A percentile compares a stretch with the other conserved stretches of the same genome.
These are phyloP conservation scores for Spinacia oleracea DNA, from an alignment of 179 eudicot genomes.

Conservation along the genomic window DNA sequence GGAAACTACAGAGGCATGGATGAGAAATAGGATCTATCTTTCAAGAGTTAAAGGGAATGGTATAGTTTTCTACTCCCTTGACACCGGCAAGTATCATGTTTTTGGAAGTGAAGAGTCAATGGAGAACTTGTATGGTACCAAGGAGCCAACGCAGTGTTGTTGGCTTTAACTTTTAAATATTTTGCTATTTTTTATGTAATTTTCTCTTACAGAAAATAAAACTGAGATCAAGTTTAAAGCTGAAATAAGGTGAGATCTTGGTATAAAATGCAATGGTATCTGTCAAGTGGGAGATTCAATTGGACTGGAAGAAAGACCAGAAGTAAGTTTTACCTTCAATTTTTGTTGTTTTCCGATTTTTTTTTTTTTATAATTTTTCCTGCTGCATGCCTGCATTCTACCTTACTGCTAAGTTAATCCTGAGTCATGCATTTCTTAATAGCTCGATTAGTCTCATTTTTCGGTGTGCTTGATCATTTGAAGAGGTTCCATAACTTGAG, in stretches of 20 bases:
- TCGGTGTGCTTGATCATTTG: neutral
- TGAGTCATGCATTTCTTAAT: too few relatives aligned
- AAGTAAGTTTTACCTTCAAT: neutral
- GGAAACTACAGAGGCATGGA: neutral
- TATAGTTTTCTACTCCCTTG: neutral
- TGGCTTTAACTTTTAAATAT: slow-evolving; percentile 13
- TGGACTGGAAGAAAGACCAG: neutral
- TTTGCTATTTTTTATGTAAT: neutral
- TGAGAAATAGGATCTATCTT: slow-evolving; percentile 16
- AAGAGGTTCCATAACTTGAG: neutral
- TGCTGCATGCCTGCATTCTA: neutral
- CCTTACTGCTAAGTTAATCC: too few relatives aligned
- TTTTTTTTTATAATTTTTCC: too few relatives aligned
- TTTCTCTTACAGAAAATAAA: neutral
- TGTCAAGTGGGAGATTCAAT: neutral
- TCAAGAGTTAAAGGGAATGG: slow-evolving; percentile 4
- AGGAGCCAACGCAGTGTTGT: neutral
- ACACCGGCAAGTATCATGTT: neutral
- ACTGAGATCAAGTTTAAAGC: neutral
- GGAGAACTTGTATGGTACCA: neutral
- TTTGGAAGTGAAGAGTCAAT: neutral
- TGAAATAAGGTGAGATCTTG: neutral
- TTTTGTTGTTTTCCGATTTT: too few relatives aligned
- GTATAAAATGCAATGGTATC: neutral
- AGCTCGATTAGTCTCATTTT: too few relatives aligned